Base-by-base conservation (phyloP, 805 yeast genomes). In the Kluyveromyces starmeri region DNA sequence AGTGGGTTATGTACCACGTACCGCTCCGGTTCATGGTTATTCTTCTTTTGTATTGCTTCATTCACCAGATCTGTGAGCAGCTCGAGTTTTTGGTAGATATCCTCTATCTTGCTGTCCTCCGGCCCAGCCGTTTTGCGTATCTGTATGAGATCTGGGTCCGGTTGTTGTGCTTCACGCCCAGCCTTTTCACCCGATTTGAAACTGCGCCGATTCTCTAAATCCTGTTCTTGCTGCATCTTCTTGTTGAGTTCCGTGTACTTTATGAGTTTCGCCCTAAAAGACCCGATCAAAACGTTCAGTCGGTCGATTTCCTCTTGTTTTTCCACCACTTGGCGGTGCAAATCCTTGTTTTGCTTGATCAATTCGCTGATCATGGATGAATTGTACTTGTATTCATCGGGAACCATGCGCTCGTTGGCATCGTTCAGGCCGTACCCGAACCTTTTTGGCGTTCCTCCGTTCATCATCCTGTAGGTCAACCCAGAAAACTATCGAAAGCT, bases 361-460 rank as follows among this genome's bases (percentile, higher is more conserved):
- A 62, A 45, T 35, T 57, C 58, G 36, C 64, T 69, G 13, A 62
- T 48, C 55, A 60, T 58, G 32, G 58, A 53, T 4, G 64, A 50
- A 30, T 53, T 59, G 24, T 57, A 47, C 35, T 54, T 55, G 34
- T 59, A 57, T 29, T 58, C 63, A 21, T 58, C 64, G 4, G 59
- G 59, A 15, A 55, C 38, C 12, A 53, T 43, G 22, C 45, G 43
- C 13, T 51, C 60, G 22, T 40, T 36, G 10, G 27, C 25, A 7
- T 24, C 35, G 15, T 12, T 12, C 5, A 13, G 11, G 6, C 33
- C 26, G 16, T 20, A 30, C 11, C 5, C 26, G 16, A 20, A 30
- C 15, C 33, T 11, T 30, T 20, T 30, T 6, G 33, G 33, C 3
- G 26, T 14, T 13, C 26, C 12, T 20, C 33, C 25, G 16, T 16